These are phyloP conservation scores for Globisporangium nagaii DNA, from an alignment of 352 stramenopile species.

Conservation along the genomic window DNA sequence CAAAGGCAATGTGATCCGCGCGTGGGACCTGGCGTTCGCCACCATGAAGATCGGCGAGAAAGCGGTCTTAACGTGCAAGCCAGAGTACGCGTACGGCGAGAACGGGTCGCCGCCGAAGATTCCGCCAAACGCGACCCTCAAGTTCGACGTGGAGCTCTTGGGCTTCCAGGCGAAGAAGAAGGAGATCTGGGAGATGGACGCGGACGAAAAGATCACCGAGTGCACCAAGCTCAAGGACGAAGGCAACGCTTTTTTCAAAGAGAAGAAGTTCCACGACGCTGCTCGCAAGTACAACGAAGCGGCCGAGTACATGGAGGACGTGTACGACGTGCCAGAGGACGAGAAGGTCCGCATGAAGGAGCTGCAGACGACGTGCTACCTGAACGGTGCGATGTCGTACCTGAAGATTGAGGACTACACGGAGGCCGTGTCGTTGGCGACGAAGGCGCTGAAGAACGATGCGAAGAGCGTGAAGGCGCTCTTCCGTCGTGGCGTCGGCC, in stretches of 20 bases:
- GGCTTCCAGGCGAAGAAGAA: conserved; percentile 94
- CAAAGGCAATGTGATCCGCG: conserved; percentile 88
- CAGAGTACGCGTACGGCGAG: conserved; percentile 93
- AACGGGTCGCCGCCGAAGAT: conserved; percentile 92
- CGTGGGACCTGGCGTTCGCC: conserved; percentile 84
- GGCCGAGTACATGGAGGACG: conserved; percentile 78
- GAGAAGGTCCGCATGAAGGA: conserved; percentile 85
- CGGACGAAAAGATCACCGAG: conserved; percentile 79
- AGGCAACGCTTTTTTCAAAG: conserved; percentile 92
- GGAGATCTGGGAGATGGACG: conserved; percentile 91
- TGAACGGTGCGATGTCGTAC: conserved; percentile 94
- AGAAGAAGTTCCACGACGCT: conserved; percentile 80
- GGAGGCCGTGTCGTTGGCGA: conserved; percentile 75
- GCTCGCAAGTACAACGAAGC: conserved; percentile 82
- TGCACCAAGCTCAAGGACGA: conserved; percentile 86
- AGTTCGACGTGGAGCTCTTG: conserved; percentile 96
- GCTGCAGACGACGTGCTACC: conserved; percentile 83
- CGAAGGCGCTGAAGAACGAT: conserved; percentile 83
- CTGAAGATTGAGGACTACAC: conserved; percentile 91
- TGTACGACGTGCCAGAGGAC: conserved; percentile 83
- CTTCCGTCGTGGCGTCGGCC: conserved; percentile 76
- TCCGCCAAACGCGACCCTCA: conserved; percentile 89
- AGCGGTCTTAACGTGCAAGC: conserved; percentile 88
- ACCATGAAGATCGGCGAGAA: conserved; percentile 96
- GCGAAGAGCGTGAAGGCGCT: conserved; percentile 80